Evolutionary conservation across 1,139 yeast species (phyloP), one percentile per base, ranked within the genome.

Genomic region (Yamadazyma aaseri): DNA sequence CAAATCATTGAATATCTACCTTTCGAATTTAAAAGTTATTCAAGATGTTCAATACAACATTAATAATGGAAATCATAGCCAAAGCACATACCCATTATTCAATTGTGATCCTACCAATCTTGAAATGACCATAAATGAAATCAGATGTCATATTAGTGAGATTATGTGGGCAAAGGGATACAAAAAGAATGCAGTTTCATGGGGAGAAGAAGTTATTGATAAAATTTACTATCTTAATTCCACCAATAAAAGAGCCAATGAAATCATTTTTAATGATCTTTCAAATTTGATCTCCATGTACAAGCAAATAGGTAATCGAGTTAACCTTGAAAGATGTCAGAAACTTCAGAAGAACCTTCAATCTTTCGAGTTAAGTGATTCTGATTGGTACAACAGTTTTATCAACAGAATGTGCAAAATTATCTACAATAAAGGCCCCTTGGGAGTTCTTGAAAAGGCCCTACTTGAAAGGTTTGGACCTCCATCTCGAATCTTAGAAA

Each of bases 91-190:
- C 42, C 74, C 75, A 4, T 51, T 67, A 14, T 65, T 69, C 46
- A 51, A 69, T 44, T 63, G 70, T 44, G 56, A 55, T 27, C 44
- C 43, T n/a, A 53, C 51, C 13, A 66, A 65, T 38, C 33, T 68
- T 7, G 44, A 43, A 13, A 45, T 64, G 41, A 38, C 50, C 17
- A 53, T 55, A 14, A 63, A 64, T 29, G 71, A 65, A 31, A 50
- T 76, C 32, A 74, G 76, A 55, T 71, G 80, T 11, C 82, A 81
- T 51, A 61, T 83, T 13, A 70, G 84, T 38, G 90, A 83, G 54
- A 59, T 83, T 5, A 55, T 82, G 44, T 83, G 87, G 85, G 73
- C 71, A 5, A 65, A 73, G 39, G 79, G 80, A 1, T 58, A 64
- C 33, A 58, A 66, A 30, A 51, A 63, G 25, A 75, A 76, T 39